These are phyloP conservation scores for Trichopus zeylanicus DNA, from an alignment of 116 monocot genomes.

Conservation along the genomic window DNA sequence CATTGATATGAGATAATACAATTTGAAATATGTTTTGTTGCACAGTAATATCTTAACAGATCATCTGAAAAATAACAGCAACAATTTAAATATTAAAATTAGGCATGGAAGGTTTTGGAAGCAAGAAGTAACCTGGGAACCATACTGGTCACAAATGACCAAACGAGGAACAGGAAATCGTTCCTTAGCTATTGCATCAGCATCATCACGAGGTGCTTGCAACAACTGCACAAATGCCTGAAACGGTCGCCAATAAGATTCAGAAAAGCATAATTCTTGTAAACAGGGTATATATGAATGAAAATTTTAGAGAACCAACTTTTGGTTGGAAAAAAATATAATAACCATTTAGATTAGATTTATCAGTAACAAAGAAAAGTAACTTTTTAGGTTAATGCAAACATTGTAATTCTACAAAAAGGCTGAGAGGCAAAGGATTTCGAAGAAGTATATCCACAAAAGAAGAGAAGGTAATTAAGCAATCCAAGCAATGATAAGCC, in stretches of 20 bases:
- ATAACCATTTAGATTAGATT: too few species aligned
- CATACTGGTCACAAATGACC: conserved; percentile 93
- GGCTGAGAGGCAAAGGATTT: too few species aligned
- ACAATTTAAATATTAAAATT: too few species aligned
- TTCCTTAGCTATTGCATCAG: conserved; percentile 72
- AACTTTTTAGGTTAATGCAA: too few species aligned
- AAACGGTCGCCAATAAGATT: background rate
- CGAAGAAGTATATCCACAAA: too few species aligned
- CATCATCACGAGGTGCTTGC: conserved; percentile 79
- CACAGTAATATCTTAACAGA: background rate
- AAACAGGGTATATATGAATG: background rate
- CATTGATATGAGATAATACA: background rate
- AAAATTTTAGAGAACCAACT: background rate
- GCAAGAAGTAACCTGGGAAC: conserved; percentile 60
- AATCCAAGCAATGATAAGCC: too few species aligned
- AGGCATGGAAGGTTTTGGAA: background rate
- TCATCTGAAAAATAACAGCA: background rate
- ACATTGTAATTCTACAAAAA: too few species aligned
- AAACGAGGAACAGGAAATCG: conserved; percentile 89
- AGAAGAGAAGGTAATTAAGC: too few species aligned
- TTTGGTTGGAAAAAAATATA: too few species aligned
- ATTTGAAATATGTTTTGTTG: too few species aligned
- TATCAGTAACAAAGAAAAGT: too few species aligned
- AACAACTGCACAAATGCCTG: conserved; percentile 81
- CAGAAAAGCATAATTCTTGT: background rate